A percentile compares a stretch with the other conserved stretches of the same genome.
Evolutionary conservation across 2,329 filamentous ascomycete genomes (phyloP).

Genomic region (Arthrinium puccinioides): DNA sequence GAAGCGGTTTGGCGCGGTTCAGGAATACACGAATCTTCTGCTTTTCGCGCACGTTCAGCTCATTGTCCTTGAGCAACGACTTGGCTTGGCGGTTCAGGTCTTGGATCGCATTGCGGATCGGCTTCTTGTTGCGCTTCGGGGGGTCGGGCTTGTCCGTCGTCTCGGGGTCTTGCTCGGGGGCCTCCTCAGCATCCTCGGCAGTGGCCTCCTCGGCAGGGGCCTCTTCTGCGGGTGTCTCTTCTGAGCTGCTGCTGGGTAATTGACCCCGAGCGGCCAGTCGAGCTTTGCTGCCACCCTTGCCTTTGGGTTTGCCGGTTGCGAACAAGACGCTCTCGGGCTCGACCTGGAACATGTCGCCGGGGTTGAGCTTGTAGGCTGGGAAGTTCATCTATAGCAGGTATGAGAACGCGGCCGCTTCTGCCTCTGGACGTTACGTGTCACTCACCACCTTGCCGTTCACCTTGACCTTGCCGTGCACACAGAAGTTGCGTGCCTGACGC

Average conservation of each 20-base stretch:
- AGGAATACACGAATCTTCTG: constrained; percentile 68
- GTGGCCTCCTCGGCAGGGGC: constrained; percentile 16
- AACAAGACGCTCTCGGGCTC: constrained; percentile 81
- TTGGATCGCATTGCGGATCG: constrained; percentile 33
- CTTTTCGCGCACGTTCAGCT: constrained; percentile 65
- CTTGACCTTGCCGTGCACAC: constrained; percentile 85
- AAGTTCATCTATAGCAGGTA: constrained; percentile 64
- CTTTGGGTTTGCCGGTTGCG: constrained; percentile 73
- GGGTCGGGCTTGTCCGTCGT: constrained; percentile 23
- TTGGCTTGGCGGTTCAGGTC: constrained; percentile 51
- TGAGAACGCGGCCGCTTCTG: background rate
- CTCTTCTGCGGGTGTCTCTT: constrained; percentile 14
- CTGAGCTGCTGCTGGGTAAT: constrained; percentile 6
- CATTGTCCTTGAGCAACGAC: constrained; percentile 46
- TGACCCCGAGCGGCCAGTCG: constrained; percentile 13
- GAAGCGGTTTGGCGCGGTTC: constrained; percentile 53
- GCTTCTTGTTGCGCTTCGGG: constrained; percentile 17
- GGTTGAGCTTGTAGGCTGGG: constrained; percentile 89
- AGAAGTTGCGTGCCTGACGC: constrained; percentile 88
- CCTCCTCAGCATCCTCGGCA: constrained; percentile 14
- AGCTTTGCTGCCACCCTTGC: constrained; percentile 15
- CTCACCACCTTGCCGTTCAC: constrained; percentile 92
- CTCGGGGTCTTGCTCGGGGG: constrained; percentile 29
- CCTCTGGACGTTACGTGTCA: background rate
- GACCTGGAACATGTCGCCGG: constrained; percentile 97